A percentile compares a stretch with the other conserved stretches of the same genome.
These are phyloP conservation scores for Fusarium tricinctum DNA, from an alignment of 2,329 filamentous ascomycete genomes.

Conservation along the genomic window DNA sequence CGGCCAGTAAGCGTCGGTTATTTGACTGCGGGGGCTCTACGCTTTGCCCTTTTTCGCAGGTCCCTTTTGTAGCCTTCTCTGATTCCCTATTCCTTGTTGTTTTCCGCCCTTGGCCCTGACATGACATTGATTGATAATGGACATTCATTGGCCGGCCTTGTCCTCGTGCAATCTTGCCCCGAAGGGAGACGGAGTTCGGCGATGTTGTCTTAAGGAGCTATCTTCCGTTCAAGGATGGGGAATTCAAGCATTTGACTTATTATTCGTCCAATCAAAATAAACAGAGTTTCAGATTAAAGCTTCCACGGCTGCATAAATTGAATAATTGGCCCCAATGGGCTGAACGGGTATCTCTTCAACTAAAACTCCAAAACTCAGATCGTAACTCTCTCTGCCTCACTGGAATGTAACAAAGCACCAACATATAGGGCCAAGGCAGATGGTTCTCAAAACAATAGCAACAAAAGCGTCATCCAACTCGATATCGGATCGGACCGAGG, in stretches of 20 bases:
- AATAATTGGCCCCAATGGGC: slow-evolving; percentile 6
- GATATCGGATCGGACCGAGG: slow-evolving; percentile 2
- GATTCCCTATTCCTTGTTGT: slow-evolving; percentile 24
- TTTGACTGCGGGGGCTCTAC: neutral
- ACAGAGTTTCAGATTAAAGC: slow-evolving; percentile 14
- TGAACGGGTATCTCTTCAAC: slow-evolving; percentile 17
- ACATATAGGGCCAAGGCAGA: slow-evolving; percentile 11
- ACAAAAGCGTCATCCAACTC: slow-evolving; percentile 5
- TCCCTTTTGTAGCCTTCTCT: slow-evolving; percentile 34
- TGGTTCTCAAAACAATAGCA: slow-evolving; percentile 1
- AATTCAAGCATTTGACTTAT: neutral
- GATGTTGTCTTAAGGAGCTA: slow-evolving; percentile 23
- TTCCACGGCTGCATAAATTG: slow-evolving; percentile 4
- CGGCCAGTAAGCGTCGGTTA: slow-evolving; percentile 31
- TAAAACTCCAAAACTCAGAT: slow-evolving; percentile 15
- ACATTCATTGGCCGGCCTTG: slow-evolving; percentile 22
- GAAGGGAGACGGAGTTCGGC: slow-evolving; percentile 22
- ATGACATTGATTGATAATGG: slow-evolving; percentile 10
- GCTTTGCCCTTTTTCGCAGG: slow-evolving; percentile 50
- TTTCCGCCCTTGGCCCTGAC: slow-evolving; percentile 30
- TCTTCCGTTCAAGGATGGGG: slow-evolving; percentile 10
- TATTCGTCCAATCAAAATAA: slow-evolving; percentile 25
- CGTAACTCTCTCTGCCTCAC: neutral
- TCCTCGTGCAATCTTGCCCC: slow-evolving; percentile 34
- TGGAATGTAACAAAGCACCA: slow-evolving; percentile 9